phyloP scores from a whole-genome alignment of 1,139 yeast species.

The Sugiyamaella pinicola region DNA sequence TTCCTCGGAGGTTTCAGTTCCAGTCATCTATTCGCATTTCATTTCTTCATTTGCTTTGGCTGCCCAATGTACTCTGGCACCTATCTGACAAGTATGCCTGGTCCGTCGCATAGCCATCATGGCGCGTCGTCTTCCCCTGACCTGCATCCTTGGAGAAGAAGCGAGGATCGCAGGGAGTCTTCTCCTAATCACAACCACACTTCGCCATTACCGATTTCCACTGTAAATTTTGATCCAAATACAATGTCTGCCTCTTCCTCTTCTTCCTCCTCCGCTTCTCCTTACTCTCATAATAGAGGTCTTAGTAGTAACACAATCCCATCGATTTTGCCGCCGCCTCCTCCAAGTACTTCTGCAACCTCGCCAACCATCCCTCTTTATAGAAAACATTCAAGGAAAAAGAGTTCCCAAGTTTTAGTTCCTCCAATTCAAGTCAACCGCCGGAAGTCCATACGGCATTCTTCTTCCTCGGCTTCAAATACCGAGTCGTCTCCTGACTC shows the following conservation, averaged over 20 bases:
- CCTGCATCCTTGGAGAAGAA: slow-evolving; percentile 10
- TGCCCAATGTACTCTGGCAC: slow-evolving; percentile 13
- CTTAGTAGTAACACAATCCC: slow-evolving; percentile 2
- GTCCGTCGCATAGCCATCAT: slow-evolving; percentile 2
- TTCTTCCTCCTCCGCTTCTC: not conserved
- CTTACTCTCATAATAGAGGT: slow-evolving; percentile 8
- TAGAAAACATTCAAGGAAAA: slow-evolving; percentile 41
- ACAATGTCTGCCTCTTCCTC: not conserved
- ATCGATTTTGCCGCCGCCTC: slow-evolving; percentile 13
- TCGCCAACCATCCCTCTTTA: slow-evolving; percentile 25
- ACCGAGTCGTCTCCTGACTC: not conserved
- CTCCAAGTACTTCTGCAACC: slow-evolving; percentile 11
- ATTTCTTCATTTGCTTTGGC: not conserved
- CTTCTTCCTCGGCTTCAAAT: slow-evolving; percentile 8
- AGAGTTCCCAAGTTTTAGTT: slow-evolving; percentile 42
- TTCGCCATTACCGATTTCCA: slow-evolving; percentile 7
- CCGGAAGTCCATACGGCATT: slow-evolving; percentile 12
- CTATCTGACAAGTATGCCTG: slow-evolving; percentile 13
- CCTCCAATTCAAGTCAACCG: slow-evolving; percentile 36
- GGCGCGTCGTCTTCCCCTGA: not conserved
- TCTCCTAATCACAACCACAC: slow-evolving; percentile 1
- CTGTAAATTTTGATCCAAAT: not conserved
- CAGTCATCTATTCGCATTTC: no score
- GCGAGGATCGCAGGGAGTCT: not conserved
- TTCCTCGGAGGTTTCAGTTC: no score